A percentile compares a stretch with the other conserved stretches of the same genome.
These are phyloP conservation scores for Usnea hakonensis DNA, from an alignment of 495 filamentous ascomycete genomes.

Conservation along the genomic window DNA sequence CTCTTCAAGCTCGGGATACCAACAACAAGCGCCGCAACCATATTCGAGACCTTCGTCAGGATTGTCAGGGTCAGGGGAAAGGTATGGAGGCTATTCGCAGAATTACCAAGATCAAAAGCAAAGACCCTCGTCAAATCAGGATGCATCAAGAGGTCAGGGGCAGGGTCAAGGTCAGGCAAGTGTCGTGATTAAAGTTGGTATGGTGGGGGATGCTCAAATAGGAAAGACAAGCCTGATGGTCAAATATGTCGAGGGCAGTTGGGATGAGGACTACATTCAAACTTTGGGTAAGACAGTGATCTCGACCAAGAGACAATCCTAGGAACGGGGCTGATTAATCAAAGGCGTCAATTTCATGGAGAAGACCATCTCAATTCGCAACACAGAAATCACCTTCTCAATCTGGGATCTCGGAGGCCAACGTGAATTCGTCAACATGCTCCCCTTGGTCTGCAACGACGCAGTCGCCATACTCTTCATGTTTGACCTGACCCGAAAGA, in stretches of 20 bases:
- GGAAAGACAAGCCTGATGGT: constrained; percentile 99
- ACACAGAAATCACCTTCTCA: constrained; percentile 99
- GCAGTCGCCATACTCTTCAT: constrained; percentile 98
- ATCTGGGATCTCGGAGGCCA: constrained; percentile 99
- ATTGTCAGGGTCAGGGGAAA: constrained; percentile 40
- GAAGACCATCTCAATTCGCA: constrained; percentile 97
- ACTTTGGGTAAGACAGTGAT: constrained; percentile 60
- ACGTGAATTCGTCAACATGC: constrained; percentile 98
- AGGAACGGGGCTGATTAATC: not conserved
- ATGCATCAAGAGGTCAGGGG: constrained; percentile 47
- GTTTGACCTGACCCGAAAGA: constrained; percentile 97
- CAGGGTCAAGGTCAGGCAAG: constrained; percentile 53
- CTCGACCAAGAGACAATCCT: constrained; percentile 1
- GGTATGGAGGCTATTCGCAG: constrained; percentile 33
- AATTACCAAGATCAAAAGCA: constrained; percentile 38
- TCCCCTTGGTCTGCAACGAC: constrained; percentile 96
- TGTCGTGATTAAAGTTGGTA: constrained; percentile 98
- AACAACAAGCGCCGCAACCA: constrained; percentile 37
- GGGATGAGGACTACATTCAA: constrained; percentile 99
- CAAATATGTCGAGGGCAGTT: constrained; percentile 97
- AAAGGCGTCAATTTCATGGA: constrained; percentile 98
- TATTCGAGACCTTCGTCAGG: constrained; percentile 44
- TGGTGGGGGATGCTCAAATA: constrained; percentile 98
- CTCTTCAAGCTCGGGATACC: constrained; percentile 33
- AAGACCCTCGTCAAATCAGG: constrained; percentile 34